Evolutionary conservation across 805 yeast species (phyloP).

Genomic region (Starmerella stigmatis): DNA sequence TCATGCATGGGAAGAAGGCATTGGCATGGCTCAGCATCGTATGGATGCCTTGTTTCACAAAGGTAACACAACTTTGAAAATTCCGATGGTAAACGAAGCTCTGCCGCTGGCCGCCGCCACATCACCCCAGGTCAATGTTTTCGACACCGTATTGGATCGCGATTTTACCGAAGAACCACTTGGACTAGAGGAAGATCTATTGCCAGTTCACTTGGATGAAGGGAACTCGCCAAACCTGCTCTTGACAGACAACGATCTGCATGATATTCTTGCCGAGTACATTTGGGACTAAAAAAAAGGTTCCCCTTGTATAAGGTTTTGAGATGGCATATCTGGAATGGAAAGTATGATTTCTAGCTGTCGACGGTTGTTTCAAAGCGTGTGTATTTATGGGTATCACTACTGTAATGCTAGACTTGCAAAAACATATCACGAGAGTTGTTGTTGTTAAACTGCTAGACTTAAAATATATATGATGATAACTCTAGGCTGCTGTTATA

Average conservation of each 20-base stretch:
- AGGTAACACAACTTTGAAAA: conserved; percentile 20
- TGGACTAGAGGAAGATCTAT: conserved; percentile 11
- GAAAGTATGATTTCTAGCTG: no score
- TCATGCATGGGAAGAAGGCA: conserved; percentile 32
- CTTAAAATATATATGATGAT: no score
- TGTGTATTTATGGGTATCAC: no score
- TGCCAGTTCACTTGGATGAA: background rate
- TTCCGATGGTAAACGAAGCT: conserved; percentile 11
- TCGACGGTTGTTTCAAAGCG: no score
- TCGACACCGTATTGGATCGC: background rate
- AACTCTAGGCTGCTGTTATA: background rate
- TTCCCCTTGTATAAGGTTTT: background rate
- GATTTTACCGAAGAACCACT: conserved; percentile 11
- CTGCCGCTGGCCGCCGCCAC: background rate
- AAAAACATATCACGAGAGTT: background rate
- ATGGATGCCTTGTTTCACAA: conserved; percentile 30
- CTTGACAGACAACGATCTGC: conserved; percentile 13
- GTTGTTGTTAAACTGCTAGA: background rate
- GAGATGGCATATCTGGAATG: no score
- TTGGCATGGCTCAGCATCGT: conserved; percentile 30
- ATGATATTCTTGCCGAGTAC: conserved; percentile 15
- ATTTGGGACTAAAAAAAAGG: conserved; percentile 9
- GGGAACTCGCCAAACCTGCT: conserved; percentile 1
- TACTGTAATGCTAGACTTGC: no score
- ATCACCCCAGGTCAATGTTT: background rate